These are phyloP conservation scores for Lichtheimia ramosa DNA, from an alignment of 371 early-diverging fungal genomes.

Conservation along the genomic window DNA sequence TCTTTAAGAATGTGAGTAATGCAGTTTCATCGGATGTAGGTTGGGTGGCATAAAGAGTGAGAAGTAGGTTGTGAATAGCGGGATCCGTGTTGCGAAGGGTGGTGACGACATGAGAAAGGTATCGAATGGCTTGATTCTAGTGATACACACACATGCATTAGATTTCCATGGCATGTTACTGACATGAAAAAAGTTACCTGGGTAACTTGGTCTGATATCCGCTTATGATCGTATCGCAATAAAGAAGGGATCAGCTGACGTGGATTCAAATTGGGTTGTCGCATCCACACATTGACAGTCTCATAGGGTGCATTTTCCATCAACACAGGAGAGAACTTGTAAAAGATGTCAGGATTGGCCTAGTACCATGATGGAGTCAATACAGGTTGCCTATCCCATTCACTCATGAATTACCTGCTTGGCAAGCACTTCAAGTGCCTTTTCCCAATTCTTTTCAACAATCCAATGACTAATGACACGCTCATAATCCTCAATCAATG, in stretches of 20 bases:
- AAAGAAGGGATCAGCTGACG: slow-evolving; percentile 87
- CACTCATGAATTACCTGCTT: slow-evolving; percentile 59
- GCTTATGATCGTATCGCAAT: slow-evolving; percentile 68
- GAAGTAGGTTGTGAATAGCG: slow-evolving; percentile 87
- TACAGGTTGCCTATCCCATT: no score
- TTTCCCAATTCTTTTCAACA: slow-evolving; percentile 68
- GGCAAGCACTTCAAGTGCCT: slow-evolving; percentile 75
- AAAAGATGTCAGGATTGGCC: slow-evolving; percentile 74
- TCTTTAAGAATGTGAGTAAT: slow-evolving; percentile 68
- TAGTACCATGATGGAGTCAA: slow-evolving; percentile 20
- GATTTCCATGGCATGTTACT: background rate
- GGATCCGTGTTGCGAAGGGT: slow-evolving; percentile 78
- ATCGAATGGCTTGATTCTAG: slow-evolving; percentile 87
- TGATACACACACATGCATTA: background rate
- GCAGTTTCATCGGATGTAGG: slow-evolving; percentile 61
- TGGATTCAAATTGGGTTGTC: slow-evolving; percentile 78
- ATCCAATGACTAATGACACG: slow-evolving; percentile 81
- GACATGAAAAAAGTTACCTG: no score
- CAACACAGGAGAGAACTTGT: slow-evolving; percentile 80
- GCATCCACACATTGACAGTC: slow-evolving; percentile 82
- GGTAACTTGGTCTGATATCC: slow-evolving; percentile 19
- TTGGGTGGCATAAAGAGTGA: slow-evolving; percentile 82
- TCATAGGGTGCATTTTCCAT: slow-evolving; percentile 82
- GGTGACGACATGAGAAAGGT: slow-evolving; percentile 81
- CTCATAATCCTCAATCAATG: slow-evolving; percentile 78